phyloP scores from a whole-genome alignment of 441 rosid species.

The Kokia cookei region DNA sequence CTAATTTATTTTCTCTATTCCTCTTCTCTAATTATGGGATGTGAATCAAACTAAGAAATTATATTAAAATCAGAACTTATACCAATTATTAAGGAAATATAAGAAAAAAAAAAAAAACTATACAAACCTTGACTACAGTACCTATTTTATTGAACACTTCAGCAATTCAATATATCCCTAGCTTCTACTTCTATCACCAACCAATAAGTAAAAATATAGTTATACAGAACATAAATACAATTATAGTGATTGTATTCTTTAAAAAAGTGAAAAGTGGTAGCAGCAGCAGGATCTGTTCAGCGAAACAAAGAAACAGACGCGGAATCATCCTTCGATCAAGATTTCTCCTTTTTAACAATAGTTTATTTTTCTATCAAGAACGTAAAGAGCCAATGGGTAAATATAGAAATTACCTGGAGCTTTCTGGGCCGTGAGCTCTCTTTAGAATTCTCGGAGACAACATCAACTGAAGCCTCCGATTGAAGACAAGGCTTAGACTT shows the following conservation, averaged over 20 bases:
- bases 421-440: conserved; percentile 28
- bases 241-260: not conserved
- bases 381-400: not conserved
- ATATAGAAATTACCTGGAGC: conserved; percentile 34
- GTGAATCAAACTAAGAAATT: not conserved
- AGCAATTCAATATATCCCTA: not conserved
- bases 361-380: not conserved
- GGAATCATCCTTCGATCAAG: not conserved
- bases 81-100: not conserved
- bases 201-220: not conserved
- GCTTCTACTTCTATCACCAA: not conserved
- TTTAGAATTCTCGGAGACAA: conserved; percentile 31
- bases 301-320: not conserved
- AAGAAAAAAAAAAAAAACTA: not conserved
- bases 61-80: not conserved
- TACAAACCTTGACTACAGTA: conserved; percentile 1
- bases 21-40: not conserved
- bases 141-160: not conserved
- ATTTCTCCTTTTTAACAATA: not conserved
- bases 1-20: not conserved
- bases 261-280: not conserved
- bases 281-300: not conserved
- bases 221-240: not conserved
- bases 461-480: conserved; percentile 30
- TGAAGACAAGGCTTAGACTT: conserved; percentile 41